Conservation (phyloP, 2,329 filamentous ascomycete genomes). For the Ceratocystis variospora region DNA sequence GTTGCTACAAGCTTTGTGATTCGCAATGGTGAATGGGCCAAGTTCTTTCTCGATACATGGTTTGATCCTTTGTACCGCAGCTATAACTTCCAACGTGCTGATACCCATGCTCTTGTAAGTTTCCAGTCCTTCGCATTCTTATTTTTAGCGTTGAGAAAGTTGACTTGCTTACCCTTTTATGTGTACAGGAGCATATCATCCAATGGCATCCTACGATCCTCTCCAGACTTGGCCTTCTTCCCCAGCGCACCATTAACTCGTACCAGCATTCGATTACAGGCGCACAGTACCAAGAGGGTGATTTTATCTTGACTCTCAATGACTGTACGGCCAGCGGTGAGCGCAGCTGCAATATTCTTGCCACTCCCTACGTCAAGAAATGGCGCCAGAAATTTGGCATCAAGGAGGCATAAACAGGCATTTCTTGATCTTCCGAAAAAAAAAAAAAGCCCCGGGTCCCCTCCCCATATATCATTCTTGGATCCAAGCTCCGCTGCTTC, state of each 20-base stretch:
- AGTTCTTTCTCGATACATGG: conserved; percentile 89
- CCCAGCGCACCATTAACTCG: conserved; percentile 69
- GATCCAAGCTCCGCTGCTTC: neutral
- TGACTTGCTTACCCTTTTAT: neutral
- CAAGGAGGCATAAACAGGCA: conserved; percentile 29
- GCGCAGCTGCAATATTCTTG: conserved; percentile 58
- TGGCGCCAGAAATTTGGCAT: conserved; percentile 33
- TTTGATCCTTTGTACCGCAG: conserved; percentile 85
- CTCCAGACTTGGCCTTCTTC: conserved; percentile 77
- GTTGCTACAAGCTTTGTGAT: conserved; percentile 66
- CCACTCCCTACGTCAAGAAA: conserved; percentile 38
- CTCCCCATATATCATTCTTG: neutral
- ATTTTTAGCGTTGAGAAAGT: neutral
- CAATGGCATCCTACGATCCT: conserved; percentile 97
- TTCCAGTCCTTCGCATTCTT: neutral
- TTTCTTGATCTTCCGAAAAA: neutral
- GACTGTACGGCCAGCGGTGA: conserved; percentile 49
- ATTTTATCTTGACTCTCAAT: conserved; percentile 68
- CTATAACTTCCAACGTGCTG: conserved; percentile 94
- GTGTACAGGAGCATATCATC: conserved; percentile 60
- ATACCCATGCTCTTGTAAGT: conserved; percentile 74
- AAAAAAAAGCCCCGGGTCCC: neutral
- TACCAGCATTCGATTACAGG: conserved; percentile 49
- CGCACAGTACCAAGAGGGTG: conserved; percentile 63
- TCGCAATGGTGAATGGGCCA: conserved; percentile 75